Percentiles rank a stretch among this genome's conserved stretches.
These are phyloP conservation scores for Neonectria magnoliae DNA, from an alignment of 2,329 filamentous ascomycete species.

Conservation along the genomic window DNA sequence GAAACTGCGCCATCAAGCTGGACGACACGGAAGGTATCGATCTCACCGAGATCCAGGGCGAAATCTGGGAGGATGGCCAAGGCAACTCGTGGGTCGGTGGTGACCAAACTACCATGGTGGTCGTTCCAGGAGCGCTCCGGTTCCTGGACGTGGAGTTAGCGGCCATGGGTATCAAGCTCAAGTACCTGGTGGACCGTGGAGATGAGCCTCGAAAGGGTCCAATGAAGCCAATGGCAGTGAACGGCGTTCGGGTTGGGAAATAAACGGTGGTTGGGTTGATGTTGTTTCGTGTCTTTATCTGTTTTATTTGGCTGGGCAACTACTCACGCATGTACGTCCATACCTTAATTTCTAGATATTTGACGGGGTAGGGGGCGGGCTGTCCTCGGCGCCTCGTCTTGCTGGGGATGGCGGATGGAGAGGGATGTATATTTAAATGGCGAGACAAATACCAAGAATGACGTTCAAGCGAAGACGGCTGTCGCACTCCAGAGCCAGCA, in stretches of 20 bases:
- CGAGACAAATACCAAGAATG: slow-evolving; percentile 19
- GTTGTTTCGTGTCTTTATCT: slow-evolving; percentile 24
- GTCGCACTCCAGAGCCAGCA: background rate
- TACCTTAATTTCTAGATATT: slow-evolving; percentile 11
- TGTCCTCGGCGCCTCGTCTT: slow-evolving; percentile 7
- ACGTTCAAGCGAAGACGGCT: background rate
- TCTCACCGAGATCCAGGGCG: slow-evolving; percentile 67
- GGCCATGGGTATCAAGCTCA: slow-evolving; percentile 95
- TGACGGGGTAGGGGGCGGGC: background rate
- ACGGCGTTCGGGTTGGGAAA: slow-evolving; percentile 44
- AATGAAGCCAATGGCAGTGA: slow-evolving; percentile 53
- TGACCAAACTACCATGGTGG: slow-evolving; percentile 89
- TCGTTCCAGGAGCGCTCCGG: slow-evolving; percentile 90
- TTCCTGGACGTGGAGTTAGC: slow-evolving; percentile 95
- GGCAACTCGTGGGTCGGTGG: slow-evolving; percentile 88
- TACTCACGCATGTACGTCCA: slow-evolving; percentile 19
- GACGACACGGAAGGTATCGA: slow-evolving; percentile 68
- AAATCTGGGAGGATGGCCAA: slow-evolving; percentile 93
- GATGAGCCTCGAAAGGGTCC: slow-evolving; percentile 69
- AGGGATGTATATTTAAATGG: slow-evolving; percentile 24
- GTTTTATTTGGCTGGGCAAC: slow-evolving; percentile 29
- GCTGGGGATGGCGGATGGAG: slow-evolving; percentile 1
- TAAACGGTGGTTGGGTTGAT: slow-evolving; percentile 30
- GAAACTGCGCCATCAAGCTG: slow-evolving; percentile 75
- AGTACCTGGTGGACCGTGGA: slow-evolving; percentile 75